Conservation (phyloP, 1,139 yeast genomes). For the Sugiyamaella sp. region DNA sequence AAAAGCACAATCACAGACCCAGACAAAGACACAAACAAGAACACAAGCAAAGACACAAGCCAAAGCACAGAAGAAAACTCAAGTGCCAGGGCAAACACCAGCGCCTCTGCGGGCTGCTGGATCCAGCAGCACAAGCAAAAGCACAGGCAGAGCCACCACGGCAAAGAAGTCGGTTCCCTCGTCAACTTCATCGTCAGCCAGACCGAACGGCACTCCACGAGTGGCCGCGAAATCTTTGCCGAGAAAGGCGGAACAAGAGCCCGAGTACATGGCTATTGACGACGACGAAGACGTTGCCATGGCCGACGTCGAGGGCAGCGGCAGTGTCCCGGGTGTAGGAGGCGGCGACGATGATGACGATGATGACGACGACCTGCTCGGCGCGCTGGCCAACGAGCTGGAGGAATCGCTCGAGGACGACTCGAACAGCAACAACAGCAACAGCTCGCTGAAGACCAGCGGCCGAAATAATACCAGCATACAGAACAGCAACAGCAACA, state of each 20-base stretch:
- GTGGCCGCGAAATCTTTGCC: slow-evolving; percentile 23
- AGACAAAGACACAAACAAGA: neutral
- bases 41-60: neutral
- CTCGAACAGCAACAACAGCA: slow-evolving; percentile 12
- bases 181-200: slow-evolving; percentile 5
- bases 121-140: neutral
- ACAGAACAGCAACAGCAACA: neutral
- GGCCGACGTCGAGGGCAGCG: slow-evolving; percentile 8
- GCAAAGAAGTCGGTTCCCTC: slow-evolving; percentile 18
- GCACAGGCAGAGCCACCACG: neutral
- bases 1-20: neutral
- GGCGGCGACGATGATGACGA: slow-evolving; percentile 36
- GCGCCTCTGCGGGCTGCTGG: neutral
- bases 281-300: slow-evolving; percentile 30
- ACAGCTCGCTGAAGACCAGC: slow-evolving; percentile 26
- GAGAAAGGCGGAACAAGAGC: slow-evolving; percentile 9
- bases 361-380: slow-evolving; percentile 39
- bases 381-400: slow-evolving; percentile 37
- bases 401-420: slow-evolving; percentile 37
- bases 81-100: neutral
- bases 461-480: slow-evolving; percentile 1
- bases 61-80: neutral
- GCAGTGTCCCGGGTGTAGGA: no score
- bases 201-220: slow-evolving; percentile 1
- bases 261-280: slow-evolving; percentile 18